Conservation (phyloP, 2,329 filamentous ascomycete species). For the Monosporascus cannonballus region DNA sequence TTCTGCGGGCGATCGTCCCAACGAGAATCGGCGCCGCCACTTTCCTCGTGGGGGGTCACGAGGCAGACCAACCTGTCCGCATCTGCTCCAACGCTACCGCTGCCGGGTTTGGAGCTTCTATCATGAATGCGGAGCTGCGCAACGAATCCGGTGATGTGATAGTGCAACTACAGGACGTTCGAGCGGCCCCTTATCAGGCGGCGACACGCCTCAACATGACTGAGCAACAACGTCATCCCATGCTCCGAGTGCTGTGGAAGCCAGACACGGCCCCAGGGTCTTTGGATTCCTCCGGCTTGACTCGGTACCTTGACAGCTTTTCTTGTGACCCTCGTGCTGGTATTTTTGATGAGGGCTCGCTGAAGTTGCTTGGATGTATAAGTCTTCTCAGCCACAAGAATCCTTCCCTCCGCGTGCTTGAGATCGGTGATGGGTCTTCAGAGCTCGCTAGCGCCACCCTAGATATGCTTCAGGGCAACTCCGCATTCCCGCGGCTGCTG, state of each 20-base stretch:
- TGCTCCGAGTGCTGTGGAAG: slow-evolving; percentile 12
- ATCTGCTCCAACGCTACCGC: background rate
- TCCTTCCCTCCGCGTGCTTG: slow-evolving; percentile 2
- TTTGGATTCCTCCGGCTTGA: background rate
- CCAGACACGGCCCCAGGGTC: slow-evolving; percentile 8
- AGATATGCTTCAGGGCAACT: background rate
- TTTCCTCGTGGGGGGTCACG: background rate
- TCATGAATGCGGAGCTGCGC: slow-evolving; percentile 4
- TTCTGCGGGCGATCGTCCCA: slow-evolving; percentile 6
- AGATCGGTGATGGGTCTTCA: background rate
- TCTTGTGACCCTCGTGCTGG: background rate
- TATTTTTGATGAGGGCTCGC: background rate
- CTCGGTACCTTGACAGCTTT: background rate
- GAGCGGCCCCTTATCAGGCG: slow-evolving; percentile 1
- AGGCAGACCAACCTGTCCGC: background rate
- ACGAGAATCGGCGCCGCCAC: slow-evolving; percentile 1
- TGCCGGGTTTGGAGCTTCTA: slow-evolving; percentile 4
- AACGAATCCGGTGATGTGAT: background rate
- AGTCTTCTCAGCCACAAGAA: slow-evolving; percentile 9
- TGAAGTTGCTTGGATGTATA: background rate
- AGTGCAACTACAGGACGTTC: slow-evolving; percentile 2
- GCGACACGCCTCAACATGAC: background rate
- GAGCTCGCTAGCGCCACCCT: background rate
- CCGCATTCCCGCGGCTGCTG: slow-evolving; percentile 1
- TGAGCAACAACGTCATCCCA: slow-evolving; percentile 6